These are phyloP conservation scores for Aspergillus funiculosus DNA, from an alignment of 495 filamentous ascomycete genomes.

Conservation along the genomic window DNA sequence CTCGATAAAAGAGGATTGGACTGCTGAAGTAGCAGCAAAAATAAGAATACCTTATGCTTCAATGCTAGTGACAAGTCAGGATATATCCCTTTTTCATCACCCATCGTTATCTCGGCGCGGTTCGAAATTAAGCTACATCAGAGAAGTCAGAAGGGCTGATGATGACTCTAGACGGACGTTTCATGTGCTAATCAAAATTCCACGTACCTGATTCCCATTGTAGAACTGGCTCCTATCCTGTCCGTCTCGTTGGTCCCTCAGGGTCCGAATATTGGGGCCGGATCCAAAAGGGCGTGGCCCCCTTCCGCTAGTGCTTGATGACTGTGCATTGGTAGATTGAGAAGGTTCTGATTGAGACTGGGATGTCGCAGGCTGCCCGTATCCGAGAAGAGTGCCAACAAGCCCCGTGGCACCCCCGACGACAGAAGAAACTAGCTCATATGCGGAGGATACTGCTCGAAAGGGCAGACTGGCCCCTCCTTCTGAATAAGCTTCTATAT, in stretches of 20 bases:
- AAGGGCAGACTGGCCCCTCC: conserved; percentile 37
- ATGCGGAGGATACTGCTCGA: conserved; percentile 39
- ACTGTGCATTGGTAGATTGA: conserved; percentile 6
- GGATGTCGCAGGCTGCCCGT: conserved; percentile 28
- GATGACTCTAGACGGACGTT: too few species aligned
- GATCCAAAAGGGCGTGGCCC: conserved; percentile 21
- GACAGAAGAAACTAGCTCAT: conserved; percentile 38
- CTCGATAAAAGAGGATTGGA: too few species aligned
- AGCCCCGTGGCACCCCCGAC: conserved; percentile 43
- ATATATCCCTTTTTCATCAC: conserved; percentile 23
- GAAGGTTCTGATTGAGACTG: conserved; percentile 8
- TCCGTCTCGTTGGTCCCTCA: conserved; percentile 49
- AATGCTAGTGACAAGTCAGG: too few species aligned
- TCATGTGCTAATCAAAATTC: too few species aligned
- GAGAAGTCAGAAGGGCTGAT: background rate
- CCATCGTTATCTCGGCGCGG: conserved; percentile 58
- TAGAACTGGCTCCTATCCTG: conserved; percentile 63
- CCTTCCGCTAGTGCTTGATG: conserved; percentile 10
- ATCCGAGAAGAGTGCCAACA: conserved; percentile 53
- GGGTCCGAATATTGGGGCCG: conserved; percentile 47
- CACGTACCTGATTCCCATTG: conserved; percentile 82
- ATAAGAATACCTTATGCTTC: too few species aligned
- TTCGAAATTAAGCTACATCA: conserved; percentile 64
- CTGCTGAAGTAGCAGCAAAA: too few species aligned
- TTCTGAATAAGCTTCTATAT: conserved; percentile 54